phyloP scores from a whole-genome alignment of 2,329 filamentous ascomycete species.

The Didymella exigua region DNA sequence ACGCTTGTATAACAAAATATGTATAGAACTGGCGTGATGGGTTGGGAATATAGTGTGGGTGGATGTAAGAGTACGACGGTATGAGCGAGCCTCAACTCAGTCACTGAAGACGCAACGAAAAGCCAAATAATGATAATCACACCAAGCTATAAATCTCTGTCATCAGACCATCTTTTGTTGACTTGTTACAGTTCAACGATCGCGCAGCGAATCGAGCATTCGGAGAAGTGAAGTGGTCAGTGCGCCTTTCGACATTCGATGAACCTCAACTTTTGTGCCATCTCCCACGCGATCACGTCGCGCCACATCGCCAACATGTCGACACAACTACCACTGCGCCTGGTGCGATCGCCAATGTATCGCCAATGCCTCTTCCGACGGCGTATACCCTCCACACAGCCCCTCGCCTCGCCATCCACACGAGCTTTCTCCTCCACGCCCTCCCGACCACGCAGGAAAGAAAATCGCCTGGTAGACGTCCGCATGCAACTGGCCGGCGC shows the following conservation, averaged over 20 bases:
- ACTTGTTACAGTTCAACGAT: not conserved
- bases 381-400: conserved; percentile 9
- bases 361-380: conserved; percentile 38
- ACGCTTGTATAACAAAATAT: conserved; percentile 11
- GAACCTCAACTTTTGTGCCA: conserved; percentile 10
- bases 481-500: conserved; percentile 18
- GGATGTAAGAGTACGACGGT: conserved; percentile 11
- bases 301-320: conserved; percentile 31
- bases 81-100: conserved; percentile 10
- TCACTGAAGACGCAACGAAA: conserved; percentile 3
- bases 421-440: conserved; percentile 36
- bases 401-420: conserved; percentile 14
- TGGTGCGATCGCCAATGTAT: conserved; percentile 29
- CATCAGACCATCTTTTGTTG: not conserved
- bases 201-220: not conserved
- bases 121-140: conserved; percentile 1
- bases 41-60: not conserved
- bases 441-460: conserved; percentile 16
- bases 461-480: conserved; percentile 13
- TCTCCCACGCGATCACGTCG: conserved; percentile 6
- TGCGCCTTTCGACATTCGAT: conserved; percentile 1
- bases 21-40: not conserved
- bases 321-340: conserved; percentile 32
- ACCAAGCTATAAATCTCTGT: not conserved
- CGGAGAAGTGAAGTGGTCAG: not conserved